phyloP scores from a whole-genome alignment of 148 eudicot genomes.

The Nepenthes mirabilis region DNA sequence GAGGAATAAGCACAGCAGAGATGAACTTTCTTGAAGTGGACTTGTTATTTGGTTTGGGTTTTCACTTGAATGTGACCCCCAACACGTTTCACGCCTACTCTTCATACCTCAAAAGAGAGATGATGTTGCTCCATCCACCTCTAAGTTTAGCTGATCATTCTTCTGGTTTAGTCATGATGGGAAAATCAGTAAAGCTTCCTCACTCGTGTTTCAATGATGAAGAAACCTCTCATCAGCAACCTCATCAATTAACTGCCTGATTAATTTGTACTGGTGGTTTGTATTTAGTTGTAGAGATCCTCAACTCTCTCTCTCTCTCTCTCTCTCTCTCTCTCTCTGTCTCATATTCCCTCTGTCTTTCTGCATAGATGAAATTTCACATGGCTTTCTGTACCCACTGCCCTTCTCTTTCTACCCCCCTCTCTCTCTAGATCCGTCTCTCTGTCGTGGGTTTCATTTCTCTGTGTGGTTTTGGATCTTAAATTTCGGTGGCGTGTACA shows the following conservation, averaged over 20 bases:
- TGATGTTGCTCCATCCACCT: constrained; percentile 30
- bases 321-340: no score
- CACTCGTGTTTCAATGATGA: constrained; percentile 24
- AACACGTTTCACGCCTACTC: constrained; percentile 52
- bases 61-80: constrained; percentile 65
- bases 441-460: no score
- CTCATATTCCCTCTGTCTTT: no score
- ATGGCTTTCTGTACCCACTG: no score
- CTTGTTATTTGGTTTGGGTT: constrained; percentile 63
- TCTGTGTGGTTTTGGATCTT: no score
- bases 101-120: constrained; percentile 45
- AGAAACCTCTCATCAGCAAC: constrained; percentile 18
- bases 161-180: constrained; percentile 16
- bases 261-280: constrained; percentile 9
- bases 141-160: not conserved
- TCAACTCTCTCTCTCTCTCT: no score
- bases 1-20: constrained; percentile 69
- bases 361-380: no score
- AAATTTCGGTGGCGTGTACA: no score
- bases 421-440: no score
- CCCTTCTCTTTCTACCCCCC: no score
- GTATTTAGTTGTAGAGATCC: not conserved
- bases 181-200: constrained; percentile 10
- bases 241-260: constrained; percentile 19
- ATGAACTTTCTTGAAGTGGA: constrained; percentile 77